Conservation (phyloP, 2,329 filamentous ascomycete species). For the Alternaria triticina region DNA sequence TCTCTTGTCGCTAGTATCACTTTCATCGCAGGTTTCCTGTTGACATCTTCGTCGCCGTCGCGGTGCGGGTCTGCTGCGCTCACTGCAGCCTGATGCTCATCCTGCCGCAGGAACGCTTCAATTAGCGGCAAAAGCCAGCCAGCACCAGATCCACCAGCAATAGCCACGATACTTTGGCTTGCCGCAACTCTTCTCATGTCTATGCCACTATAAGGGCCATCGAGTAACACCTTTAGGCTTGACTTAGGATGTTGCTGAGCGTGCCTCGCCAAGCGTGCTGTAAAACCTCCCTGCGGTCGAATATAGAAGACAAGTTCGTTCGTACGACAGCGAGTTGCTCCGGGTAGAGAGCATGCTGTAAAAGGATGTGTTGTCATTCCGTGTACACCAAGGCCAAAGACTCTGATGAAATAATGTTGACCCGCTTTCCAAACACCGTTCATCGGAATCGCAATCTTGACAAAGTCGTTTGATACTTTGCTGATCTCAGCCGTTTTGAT, state of each 20-base stretch:
- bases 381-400: constrained; percentile 54
- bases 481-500: constrained; percentile 53
- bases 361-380: constrained; percentile 61
- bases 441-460: constrained; percentile 25
- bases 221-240: constrained; percentile 57
- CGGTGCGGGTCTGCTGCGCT: neutral
- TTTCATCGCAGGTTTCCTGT: constrained; percentile 12
- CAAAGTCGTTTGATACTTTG: constrained; percentile 27
- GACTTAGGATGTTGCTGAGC: constrained; percentile 21
- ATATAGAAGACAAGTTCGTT: constrained; percentile 61
- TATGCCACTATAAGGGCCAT: constrained; percentile 66
- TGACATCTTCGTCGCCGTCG: neutral
- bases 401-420: constrained; percentile 64
- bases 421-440: constrained; percentile 58
- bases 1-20: constrained; percentile 49
- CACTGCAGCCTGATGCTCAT: neutral
- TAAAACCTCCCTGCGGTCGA: constrained; percentile 58
- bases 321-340: neutral
- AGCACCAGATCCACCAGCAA: constrained; percentile 64
- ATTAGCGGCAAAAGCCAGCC: constrained; percentile 60
- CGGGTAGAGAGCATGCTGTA: constrained; percentile 60
- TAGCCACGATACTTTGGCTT: constrained; percentile 53
- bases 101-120: constrained; percentile 36
- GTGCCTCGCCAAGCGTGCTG: constrained; percentile 47
- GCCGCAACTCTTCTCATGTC: constrained; percentile 36